Evolutionary conservation across 768 basidiomycete species (phyloP).

Genomic region (Lactarius sp.): DNA sequence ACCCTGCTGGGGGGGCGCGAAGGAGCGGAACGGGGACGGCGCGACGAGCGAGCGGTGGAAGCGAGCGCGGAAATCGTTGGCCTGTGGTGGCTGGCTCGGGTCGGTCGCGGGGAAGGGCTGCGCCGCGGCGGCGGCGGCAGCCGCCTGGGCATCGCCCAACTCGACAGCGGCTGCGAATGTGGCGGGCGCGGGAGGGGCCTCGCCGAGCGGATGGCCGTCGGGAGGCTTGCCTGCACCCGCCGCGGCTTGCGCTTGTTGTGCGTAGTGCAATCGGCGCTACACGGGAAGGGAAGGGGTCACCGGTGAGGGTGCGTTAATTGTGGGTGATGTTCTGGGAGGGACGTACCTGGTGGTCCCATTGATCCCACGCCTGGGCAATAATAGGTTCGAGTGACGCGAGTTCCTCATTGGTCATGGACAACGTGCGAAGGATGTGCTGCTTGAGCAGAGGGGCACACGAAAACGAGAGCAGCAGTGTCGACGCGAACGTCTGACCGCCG

Average conservation of each 20-base stretch:
- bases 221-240: conserved; percentile 29
- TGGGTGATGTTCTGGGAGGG: conserved; percentile 5
- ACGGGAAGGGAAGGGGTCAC: not conserved
- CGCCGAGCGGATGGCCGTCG: conserved; percentile 29
- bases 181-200: conserved; percentile 25
- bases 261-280: conserved; percentile 48
- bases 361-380: conserved; percentile 81
- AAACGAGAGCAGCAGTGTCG: conserved; percentile 69
- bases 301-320: not conserved
- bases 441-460: conserved; percentile 71
- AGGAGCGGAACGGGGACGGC: conserved; percentile 52
- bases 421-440: conserved; percentile 64
- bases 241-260: conserved; percentile 31
- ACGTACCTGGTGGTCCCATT: conserved; percentile 76
- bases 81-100: conserved; percentile 29
- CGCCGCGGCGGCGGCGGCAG: conserved; percentile 22
- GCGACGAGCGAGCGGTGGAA: conserved; percentile 58
- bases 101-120: conserved; percentile 20
- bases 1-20: conserved; percentile 24
- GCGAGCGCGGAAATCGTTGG: conserved; percentile 59
- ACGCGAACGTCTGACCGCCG: conserved; percentile 76
- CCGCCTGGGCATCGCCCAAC: conserved; percentile 25
- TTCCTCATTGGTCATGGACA: conserved; percentile 76
- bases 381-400: conserved; percentile 72
- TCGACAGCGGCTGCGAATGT: conserved; percentile 21